phyloP scores from a whole-genome alignment of 352 stramenopile species.

The Globisporangium paroecandrum region DNA sequence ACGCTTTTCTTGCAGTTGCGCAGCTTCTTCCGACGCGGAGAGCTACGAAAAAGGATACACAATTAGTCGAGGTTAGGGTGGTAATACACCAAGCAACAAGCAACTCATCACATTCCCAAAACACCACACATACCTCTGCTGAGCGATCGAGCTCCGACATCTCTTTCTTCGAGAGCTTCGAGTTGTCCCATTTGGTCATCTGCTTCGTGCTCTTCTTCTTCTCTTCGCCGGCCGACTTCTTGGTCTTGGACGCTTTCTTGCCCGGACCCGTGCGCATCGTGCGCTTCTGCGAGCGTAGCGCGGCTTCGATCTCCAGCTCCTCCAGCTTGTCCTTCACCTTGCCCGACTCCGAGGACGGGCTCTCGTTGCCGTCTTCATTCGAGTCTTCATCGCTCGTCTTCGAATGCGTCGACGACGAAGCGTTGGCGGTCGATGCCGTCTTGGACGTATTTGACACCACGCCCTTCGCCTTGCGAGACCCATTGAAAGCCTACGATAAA shows the following conservation, averaged over 20 bases:
- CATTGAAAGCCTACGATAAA: conserved; percentile 44
- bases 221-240: conserved; percentile 31
- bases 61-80: neutral
- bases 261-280: conserved; percentile 68
- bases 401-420: conserved; percentile 31
- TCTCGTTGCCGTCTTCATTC: conserved; percentile 52
- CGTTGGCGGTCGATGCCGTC: conserved; percentile 21
- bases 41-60: conserved; percentile 22
- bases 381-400: conserved; percentile 46
- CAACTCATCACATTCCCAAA: neutral
- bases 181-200: conserved; percentile 85
- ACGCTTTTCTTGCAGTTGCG: conserved; percentile 64
- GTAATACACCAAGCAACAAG: neutral
- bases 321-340: conserved; percentile 55
- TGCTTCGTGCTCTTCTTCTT: conserved; percentile 64
- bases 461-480: conserved; percentile 63
- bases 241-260: conserved; percentile 55
- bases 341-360: conserved; percentile 30
- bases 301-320: conserved; percentile 51
- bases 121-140: conserved; percentile 36
- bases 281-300: conserved; percentile 36
- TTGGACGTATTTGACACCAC: conserved; percentile 46
- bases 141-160: conserved; percentile 71
- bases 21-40: conserved; percentile 70
- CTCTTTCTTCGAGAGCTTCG: conserved; percentile 84